These are phyloP conservation scores for Begonia fuchsioides DNA, from an alignment of 306 rosid genomes.

Conservation along the genomic window DNA sequence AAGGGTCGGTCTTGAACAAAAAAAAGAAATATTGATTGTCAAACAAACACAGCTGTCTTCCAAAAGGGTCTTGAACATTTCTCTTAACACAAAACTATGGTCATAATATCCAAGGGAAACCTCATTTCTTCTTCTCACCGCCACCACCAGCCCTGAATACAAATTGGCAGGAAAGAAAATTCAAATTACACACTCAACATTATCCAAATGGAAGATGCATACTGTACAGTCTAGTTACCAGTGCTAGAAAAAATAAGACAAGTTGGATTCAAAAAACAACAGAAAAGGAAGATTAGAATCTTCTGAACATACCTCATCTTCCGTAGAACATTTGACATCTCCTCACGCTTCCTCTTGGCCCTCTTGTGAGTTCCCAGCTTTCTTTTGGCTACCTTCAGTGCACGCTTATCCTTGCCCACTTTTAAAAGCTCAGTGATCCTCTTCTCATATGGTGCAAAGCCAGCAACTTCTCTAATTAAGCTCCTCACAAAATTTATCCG, in stretches of 20 bases:
- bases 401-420: constrained; percentile 91
- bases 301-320: constrained; percentile 54
- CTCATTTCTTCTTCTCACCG: constrained; percentile 68
- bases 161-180: not conserved
- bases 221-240: not conserved
- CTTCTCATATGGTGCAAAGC: constrained; percentile 86
- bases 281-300: not conserved
- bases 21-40: not conserved
- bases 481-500: constrained; percentile 68
- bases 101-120: not conserved
- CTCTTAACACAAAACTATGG: constrained; percentile 17
- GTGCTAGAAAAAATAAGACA: not conserved
- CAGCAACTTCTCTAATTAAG: constrained; percentile 76
- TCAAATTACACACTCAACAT: not conserved
- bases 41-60: not conserved
- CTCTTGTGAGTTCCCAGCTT: constrained; percentile 91
- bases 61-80: not conserved
- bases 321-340: constrained; percentile 69
- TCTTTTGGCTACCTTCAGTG: constrained; percentile 67
- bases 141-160: constrained; percentile 70
- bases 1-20: too few species aligned
- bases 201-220: not conserved
- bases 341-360: constrained; percentile 82
- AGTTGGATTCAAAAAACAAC: not conserved
- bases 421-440: constrained; percentile 89